Evolutionary conservation across 306 rosid species (phyloP).

Genomic region (Sesbania bispinosa): DNA sequence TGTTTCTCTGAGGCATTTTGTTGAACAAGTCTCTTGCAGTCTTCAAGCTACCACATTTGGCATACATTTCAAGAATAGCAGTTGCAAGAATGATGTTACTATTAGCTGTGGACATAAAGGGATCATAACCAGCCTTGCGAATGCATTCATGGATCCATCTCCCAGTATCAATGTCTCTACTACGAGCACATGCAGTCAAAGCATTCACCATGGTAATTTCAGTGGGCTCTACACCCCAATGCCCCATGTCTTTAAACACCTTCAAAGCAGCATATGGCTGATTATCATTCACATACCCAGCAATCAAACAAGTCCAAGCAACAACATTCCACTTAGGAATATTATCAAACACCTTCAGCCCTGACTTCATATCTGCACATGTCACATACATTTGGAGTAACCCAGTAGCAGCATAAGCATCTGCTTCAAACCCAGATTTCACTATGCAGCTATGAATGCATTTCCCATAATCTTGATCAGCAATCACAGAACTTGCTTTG

Average conservation of each 20-base stretch:
- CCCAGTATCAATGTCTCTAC: slow-evolving; percentile 60
- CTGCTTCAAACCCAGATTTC: slow-evolving; percentile 62
- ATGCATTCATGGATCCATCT: slow-evolving; percentile 41
- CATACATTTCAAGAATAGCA: slow-evolving; percentile 72
- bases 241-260: slow-evolving; percentile 51
- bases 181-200: slow-evolving; percentile 64
- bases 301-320: slow-evolving; percentile 81
- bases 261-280: slow-evolving; percentile 37
- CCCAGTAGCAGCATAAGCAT: slow-evolving; percentile 55
- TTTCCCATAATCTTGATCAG: slow-evolving; percentile 41
- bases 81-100: slow-evolving; percentile 64
- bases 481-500: slow-evolving; percentile 45
- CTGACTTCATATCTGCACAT: slow-evolving; percentile 35
- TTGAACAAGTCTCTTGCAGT: slow-evolving; percentile 57
- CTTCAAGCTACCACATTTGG: slow-evolving; percentile 64
- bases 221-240: slow-evolving; percentile 52
- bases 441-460: slow-evolving; percentile 47
- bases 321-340: slow-evolving; percentile 72
- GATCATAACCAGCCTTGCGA: slow-evolving; percentile 59
- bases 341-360: slow-evolving; percentile 56
- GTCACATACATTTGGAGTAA: slow-evolving; percentile 59
- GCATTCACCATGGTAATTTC: slow-evolving; percentile 73
- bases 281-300: slow-evolving; percentile 45
- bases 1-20: slow-evolving; percentile 57
- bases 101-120: slow-evolving; percentile 27